A percentile compares a stretch with the other conserved stretches of the same genome.
phyloP scores from a whole-genome alignment of 352 stramenopile species.

The Pythium graminicola region DNA sequence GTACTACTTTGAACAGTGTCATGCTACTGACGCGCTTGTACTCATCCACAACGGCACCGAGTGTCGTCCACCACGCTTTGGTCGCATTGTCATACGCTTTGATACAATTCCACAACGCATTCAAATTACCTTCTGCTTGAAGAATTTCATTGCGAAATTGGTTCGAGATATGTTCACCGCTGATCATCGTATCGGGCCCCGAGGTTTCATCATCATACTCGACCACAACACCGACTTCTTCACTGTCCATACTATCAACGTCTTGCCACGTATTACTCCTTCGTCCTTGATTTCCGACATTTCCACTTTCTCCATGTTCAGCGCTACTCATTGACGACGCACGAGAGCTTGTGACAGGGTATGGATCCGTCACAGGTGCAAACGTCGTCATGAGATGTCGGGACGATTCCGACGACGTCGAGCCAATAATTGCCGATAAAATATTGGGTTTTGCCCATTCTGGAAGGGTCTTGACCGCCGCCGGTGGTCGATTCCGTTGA shows the following conservation, averaged over 20 bases:
- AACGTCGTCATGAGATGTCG: slow-evolving; percentile 3
- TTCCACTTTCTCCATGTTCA: slow-evolving; percentile 5
- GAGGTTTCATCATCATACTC: slow-evolving; percentile 27
- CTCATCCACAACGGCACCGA: slow-evolving; percentile 48
- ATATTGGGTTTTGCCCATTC: slow-evolving; percentile 50
- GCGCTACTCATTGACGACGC: slow-evolving; percentile 19
- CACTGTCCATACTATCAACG: slow-evolving; percentile 53
- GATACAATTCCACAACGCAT: slow-evolving; percentile 71
- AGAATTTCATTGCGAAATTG: slow-evolving; percentile 68
- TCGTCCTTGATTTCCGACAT: not conserved
- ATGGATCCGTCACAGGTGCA: slow-evolving; percentile 7
- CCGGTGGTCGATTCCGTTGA: slow-evolving; percentile 59
- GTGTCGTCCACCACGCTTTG: slow-evolving; percentile 48
- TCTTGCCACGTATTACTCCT: slow-evolving; percentile 36
- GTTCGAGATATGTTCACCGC: slow-evolving; percentile 29
- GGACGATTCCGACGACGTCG: slow-evolving; percentile 10
- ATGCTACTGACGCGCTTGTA: slow-evolving; percentile 55
- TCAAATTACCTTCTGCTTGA: slow-evolving; percentile 62
- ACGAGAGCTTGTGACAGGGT: slow-evolving; percentile 7
- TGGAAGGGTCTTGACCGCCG: slow-evolving; percentile 37
- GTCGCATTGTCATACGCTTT: slow-evolving; percentile 57
- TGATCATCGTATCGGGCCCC: not conserved
- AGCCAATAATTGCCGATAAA: slow-evolving; percentile 19
- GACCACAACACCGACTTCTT: slow-evolving; percentile 40
- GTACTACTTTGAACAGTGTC: slow-evolving; percentile 35